A percentile compares a stretch with the other conserved stretches of the same genome.
phyloP scores from a whole-genome alignment of 768 basidiomycete species.

The Coprinopsis cinerea region DNA sequence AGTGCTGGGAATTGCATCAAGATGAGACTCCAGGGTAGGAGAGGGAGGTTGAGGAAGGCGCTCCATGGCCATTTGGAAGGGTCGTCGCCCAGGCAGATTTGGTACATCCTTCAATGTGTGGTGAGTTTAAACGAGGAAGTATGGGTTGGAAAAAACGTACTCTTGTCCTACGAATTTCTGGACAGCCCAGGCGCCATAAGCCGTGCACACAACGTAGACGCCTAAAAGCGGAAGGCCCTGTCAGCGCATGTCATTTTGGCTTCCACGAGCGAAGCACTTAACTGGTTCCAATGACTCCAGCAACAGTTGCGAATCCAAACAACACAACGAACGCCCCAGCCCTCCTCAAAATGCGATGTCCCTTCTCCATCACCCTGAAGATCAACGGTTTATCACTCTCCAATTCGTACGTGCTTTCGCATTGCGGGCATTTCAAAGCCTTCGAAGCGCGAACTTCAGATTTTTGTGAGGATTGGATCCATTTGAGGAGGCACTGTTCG shows the following conservation, averaged over 20 bases:
- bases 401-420: conserved; percentile 58
- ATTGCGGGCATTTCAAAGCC: conserved; percentile 79
- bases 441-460: conserved; percentile 48
- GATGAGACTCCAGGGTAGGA: conserved; percentile 64
- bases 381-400: conserved; percentile 56
- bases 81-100: conserved; percentile 60
- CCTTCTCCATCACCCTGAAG: conserved; percentile 42
- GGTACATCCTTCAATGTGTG: conserved; percentile 44
- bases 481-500: conserved; percentile 71
- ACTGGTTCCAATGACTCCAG: conserved; percentile 60
- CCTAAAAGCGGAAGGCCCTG: conserved; percentile 21
- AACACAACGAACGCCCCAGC: conserved; percentile 49
- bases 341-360: conserved; percentile 45
- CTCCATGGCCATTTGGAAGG: conserved; percentile 71
- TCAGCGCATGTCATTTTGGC: too few relatives aligned
- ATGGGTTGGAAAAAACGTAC: conserved; percentile 25
- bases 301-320: conserved; percentile 41
- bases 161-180: conserved; percentile 65
- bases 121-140: background rate
- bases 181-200: conserved; percentile 70
- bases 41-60: conserved; percentile 68
- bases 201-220: conserved; percentile 45
- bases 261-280: conserved; percentile 18
- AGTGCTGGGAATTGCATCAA: conserved; percentile 44
- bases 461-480: conserved; percentile 70